Conservation (phyloP, 1,284 basidiomycete genomes). For the Ustilago hordei region DNA sequence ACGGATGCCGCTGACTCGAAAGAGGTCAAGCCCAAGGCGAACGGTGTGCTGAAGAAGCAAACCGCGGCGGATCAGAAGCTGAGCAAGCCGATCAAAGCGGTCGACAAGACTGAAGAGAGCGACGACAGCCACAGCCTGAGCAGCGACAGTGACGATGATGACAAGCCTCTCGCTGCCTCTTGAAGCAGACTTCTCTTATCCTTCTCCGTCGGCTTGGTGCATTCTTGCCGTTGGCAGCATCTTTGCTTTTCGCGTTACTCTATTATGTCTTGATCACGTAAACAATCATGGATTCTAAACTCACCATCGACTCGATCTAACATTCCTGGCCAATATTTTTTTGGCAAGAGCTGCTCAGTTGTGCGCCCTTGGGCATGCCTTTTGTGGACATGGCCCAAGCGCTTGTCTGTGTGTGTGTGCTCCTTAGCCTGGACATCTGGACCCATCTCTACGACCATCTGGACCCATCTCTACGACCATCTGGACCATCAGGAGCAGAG, state of each 20-base stretch:
- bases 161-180: conserved; percentile 46
- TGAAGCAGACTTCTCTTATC: neutral
- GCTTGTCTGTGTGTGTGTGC: neutral
- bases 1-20: conserved; percentile 38
- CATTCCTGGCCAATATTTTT: neutral
- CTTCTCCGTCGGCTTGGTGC: neutral
- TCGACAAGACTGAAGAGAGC: conserved; percentile 36
- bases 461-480: neutral
- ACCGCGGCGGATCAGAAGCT: conserved; percentile 32
- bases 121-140: conserved; percentile 26
- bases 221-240: neutral
- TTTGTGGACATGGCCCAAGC: conserved; percentile 8
- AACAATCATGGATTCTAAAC: conserved; percentile 5
- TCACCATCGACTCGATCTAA: neutral
- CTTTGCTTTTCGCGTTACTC: neutral
- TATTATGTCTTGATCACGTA: neutral
- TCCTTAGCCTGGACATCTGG: neutral
- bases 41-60: conserved; percentile 37
- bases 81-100: conserved; percentile 32
- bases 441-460: neutral
- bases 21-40: conserved; percentile 27
- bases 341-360: neutral
- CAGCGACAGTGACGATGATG: conserved; percentile 38
- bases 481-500: no score
- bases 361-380: conserved; percentile 3